A percentile compares a stretch with the other conserved stretches of the same genome.
phyloP scores from a whole-genome alignment of 768 basidiomycete species.

The Boletus bicolor region DNA sequence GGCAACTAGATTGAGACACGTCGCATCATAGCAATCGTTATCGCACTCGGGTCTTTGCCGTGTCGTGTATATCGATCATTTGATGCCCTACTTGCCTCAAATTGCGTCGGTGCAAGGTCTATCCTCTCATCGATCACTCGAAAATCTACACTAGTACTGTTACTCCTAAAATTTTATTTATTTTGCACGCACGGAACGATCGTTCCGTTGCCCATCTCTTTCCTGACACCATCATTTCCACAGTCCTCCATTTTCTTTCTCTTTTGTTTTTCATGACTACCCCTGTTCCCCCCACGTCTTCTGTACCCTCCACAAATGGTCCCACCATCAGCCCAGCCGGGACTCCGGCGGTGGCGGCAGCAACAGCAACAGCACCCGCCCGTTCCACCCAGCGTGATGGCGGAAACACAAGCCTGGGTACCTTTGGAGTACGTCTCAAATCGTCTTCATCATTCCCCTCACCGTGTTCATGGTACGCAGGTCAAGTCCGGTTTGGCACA shows the following conservation, averaged over 20 bases:
- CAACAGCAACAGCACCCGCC: constrained; percentile 39
- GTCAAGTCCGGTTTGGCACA: constrained; percentile 94
- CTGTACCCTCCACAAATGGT: constrained; percentile 3
- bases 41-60: background rate
- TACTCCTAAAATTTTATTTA: background rate
- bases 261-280: constrained; percentile 9
- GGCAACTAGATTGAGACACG: constrained; percentile 1
- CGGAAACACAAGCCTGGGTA: constrained; percentile 59
- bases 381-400: constrained; percentile 51
- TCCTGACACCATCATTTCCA: background rate
- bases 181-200: background rate
- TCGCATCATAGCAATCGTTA: background rate
- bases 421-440: constrained; percentile 56
- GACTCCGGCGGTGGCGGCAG: background rate
- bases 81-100: background rate
- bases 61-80: background rate
- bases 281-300: constrained; percentile 2
- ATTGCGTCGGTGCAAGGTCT: background rate
- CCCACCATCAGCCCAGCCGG: background rate
- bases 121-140: background rate
- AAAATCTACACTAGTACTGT: no score
- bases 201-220: constrained; percentile 6
- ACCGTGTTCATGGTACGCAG: constrained; percentile 34
- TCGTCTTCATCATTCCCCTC: background rate
- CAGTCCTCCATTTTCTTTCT: background rate